Base-by-base conservation (phyloP, 257 asterid species). In the Nicotiana tomentosiformis region DNA sequence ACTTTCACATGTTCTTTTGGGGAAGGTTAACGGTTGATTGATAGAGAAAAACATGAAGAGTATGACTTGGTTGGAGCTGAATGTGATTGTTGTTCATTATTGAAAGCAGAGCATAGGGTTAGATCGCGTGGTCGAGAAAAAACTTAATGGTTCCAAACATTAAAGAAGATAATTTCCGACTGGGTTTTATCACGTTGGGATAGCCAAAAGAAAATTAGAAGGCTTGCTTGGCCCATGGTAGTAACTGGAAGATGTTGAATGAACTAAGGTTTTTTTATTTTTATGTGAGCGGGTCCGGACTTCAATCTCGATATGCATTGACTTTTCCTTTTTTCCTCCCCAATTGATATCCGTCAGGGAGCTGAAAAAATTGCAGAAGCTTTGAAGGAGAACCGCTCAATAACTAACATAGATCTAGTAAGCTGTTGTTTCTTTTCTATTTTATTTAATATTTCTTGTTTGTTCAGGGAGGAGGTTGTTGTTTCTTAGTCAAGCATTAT, bases 331-430 rank as follows among this genome's bases (percentile, higher is more conserved):
- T 4, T 43, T 11, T 3, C 35, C 39, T 58, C 39, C 29, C 33
- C 4, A 43, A 57, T 43, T 70, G 32, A 70, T 69, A 39, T 43
- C 7, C 37, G 29, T 46, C 79, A 72, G 99, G 99, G 99, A 81
- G 96, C 97, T 87, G 95, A 90, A 86, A 92, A 76, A 77, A 90
- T 96, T 56, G 99, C 99, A 26, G 97, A 88, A 83, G 99, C 98
- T 84, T 85, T 96, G 91, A 93, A 86, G 91, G 92, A 90, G 80
- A 96, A 96, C 80, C 93, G 97, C 37, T 90, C 99, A 15, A 78
- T 96, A 72, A 90, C 95, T n/a, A 89, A 90, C 85, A 77, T 96
- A 79, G 98, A 96, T 88, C 92, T 96, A 65, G 98, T 92, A 86
- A 89, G 95, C 83, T 53, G 18, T 15, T 26, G 64, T 51, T 49